Base-by-base conservation (phyloP, 305 asterid genomes). In the Lippia alba region DNA sequence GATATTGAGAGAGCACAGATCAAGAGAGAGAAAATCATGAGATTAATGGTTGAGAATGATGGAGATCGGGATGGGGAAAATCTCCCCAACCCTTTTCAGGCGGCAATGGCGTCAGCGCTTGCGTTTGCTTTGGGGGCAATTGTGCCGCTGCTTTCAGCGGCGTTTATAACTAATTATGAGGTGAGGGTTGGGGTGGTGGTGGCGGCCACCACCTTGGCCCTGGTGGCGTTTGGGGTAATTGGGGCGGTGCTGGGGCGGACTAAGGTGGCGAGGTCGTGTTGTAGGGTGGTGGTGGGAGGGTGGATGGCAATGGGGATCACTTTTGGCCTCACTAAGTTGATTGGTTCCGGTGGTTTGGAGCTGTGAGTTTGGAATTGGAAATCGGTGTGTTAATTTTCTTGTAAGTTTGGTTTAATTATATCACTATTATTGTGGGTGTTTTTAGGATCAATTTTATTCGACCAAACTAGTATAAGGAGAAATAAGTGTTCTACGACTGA, bases 251-350 rank as follows among this genome's bases (percentile, higher is more conserved):
- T 84, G 15, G 91, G 87, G 34, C 45, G 71, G 72, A 72, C 81
- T 8, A 53, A 36, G 73, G 81, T 70, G 76, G 84, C 36, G 75
- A 78, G 66, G 68, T 79, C 88, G n/a, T 74, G 86, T 67, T 63
- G 19, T 40, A 80, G 90, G 81, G 87, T 81, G 72, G 66, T 86
- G 61, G 67, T 84, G 15, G 91, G 91, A 46, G 94, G 91, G 1
- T 86, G 82, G 82, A 63, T 82, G 88, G 90, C 91, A 12, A 88
- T 84, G 94, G 94, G 63, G 30, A 82, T 83, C 44, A 85, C 89
- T 1, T 87, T 81, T 80, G 86, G 87, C 10, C 83, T 80, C 12
- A 84, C 83, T 11, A 75, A 71, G 78, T 75, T 79, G 48, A 36
- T 83, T 45, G 79, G 80, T 15, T 46, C 76, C 6, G 65, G 62